A percentile compares a stretch with the other conserved stretches of the same genome.
These are phyloP conservation scores for Melanopsichium pennsylvanicum DNA, from an alignment of 1,284 basidiomycete genomes.

Conservation along the genomic window DNA sequence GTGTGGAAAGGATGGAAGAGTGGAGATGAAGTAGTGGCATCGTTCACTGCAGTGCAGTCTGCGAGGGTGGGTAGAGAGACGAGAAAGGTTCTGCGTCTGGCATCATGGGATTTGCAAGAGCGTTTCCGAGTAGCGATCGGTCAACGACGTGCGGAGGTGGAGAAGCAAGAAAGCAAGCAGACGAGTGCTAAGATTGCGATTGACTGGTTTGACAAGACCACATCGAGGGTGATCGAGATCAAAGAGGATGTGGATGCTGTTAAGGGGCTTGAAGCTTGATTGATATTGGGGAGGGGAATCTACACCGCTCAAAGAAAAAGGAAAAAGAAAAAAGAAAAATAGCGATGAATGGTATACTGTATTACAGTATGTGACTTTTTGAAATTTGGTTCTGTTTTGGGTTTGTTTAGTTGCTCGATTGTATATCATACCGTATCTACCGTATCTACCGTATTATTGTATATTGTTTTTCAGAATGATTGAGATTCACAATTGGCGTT, in stretches of 20 bases:
- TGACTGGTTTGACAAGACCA: conserved; percentile 52
- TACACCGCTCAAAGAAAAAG: no score
- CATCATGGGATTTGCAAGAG: conserved; percentile 89
- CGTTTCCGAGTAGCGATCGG: conserved; percentile 81
- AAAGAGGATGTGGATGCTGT: conserved; percentile 22
- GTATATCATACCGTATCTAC: no score
- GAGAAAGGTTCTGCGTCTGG: conserved; percentile 89
- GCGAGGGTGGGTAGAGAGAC: conserved; percentile 83
- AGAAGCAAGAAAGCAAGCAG: conserved; percentile 57
- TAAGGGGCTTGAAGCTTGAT: conserved; percentile 31
- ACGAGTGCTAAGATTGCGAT: conserved; percentile 49
- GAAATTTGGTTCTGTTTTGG: no score
- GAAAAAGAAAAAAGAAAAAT: no score
- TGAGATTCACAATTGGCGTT: no score
- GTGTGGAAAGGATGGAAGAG: not conserved
- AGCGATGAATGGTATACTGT: no score
- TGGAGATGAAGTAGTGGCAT: conserved; percentile 19
- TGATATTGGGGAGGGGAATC: no score
- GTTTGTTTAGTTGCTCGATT: no score
- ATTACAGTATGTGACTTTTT: no score
- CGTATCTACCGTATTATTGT: no score
- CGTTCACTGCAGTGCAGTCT: conserved; percentile 77
- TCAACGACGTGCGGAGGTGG: conserved; percentile 72
- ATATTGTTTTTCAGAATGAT: no score
- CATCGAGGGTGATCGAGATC: conserved; percentile 21